A percentile compares a stretch with the other conserved stretches of the same genome.
Conservation (phyloP, 495 filamentous ascomycete genomes). For the Aspergillus indologenus region DNA sequence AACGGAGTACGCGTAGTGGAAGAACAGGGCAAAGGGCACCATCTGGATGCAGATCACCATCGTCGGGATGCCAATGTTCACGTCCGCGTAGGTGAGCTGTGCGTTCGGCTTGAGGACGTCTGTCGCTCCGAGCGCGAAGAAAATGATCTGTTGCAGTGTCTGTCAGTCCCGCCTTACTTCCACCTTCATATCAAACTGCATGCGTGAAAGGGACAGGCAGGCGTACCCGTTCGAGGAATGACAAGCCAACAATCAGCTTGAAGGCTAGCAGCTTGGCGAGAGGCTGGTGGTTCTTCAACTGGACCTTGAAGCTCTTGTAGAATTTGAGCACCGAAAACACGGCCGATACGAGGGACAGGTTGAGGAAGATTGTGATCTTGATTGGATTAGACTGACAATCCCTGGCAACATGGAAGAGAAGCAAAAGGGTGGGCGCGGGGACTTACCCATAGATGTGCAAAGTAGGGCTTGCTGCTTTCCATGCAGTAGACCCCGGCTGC, state of each 20-base stretch:
- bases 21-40: conserved; percentile 32
- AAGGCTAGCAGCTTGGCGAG: conserved; percentile 32
- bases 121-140: conserved; percentile 28
- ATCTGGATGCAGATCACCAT: conserved; percentile 36
- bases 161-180: neutral
- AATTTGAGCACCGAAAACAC: conserved; percentile 24
- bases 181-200: too few species aligned
- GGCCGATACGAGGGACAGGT: conserved; percentile 26
- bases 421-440: neutral
- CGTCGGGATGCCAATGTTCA: conserved; percentile 30
- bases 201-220: conserved; percentile 7
- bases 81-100: conserved; percentile 31
- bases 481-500: conserved; percentile 28
- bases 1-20: conserved; percentile 30
- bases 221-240: conserved; percentile 23
- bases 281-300: conserved; percentile 23
- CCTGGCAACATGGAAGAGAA: neutral
- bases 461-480: conserved; percentile 24
- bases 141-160: conserved; percentile 26
- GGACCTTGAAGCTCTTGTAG: conserved; percentile 22
- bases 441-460: conserved; percentile 40
- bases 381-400: neutral
- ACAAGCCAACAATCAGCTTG: conserved; percentile 33
- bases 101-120: conserved; percentile 20
- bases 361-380: conserved; percentile 24